Percentiles rank a stretch among this genome's conserved stretches.
phyloP scores from a whole-genome alignment of 2,329 filamentous ascomycete species.

The Aspergillus jensenii region DNA sequence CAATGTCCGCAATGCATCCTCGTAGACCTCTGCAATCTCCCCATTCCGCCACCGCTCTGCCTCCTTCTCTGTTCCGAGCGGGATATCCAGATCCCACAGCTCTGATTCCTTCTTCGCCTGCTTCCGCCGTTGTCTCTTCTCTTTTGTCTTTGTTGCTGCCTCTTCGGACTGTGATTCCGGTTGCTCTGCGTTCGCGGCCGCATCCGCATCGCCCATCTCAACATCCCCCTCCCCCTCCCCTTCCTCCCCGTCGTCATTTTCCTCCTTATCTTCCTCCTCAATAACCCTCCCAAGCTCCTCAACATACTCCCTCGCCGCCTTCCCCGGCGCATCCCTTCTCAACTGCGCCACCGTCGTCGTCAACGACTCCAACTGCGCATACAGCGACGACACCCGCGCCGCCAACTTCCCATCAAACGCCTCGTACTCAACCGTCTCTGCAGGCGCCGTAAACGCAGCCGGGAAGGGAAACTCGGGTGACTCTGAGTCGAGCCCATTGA shows the following conservation, averaged over 20 bases:
- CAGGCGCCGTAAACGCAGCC: slow-evolving; percentile 33
- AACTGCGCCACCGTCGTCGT: slow-evolving; percentile 49
- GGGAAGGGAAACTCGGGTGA: slow-evolving; percentile 32
- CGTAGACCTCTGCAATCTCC: slow-evolving; percentile 44
- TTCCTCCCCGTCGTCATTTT: slow-evolving; percentile 62
- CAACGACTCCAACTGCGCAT: slow-evolving; percentile 48
- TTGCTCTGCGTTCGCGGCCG: slow-evolving; percentile 8
- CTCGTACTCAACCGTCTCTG: slow-evolving; percentile 49
- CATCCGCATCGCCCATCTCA: slow-evolving; percentile 6
- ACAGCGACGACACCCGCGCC: slow-evolving; percentile 43
- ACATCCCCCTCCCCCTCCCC: slow-evolving; percentile 17
- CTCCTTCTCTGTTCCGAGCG: slow-evolving; percentile 34
- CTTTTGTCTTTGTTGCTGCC: not conserved
- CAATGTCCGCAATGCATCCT: slow-evolving; percentile 39
- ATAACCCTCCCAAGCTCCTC: slow-evolving; percentile 35
- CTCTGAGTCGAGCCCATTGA: slow-evolving; percentile 48
- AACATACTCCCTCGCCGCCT: slow-evolving; percentile 41
- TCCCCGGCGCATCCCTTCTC: slow-evolving; percentile 44
- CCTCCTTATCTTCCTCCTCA: slow-evolving; percentile 41
- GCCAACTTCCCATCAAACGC: slow-evolving; percentile 46
- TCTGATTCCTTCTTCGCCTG: slow-evolving; percentile 2
- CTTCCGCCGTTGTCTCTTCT: not conserved
- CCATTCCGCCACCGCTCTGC: slow-evolving; percentile 41
- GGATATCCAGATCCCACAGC: slow-evolving; percentile 33
- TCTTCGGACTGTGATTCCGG: not conserved